These are phyloP conservation scores for Hypoxylon sp. DNA, from an alignment of 2,329 filamentous ascomycete species.

Conservation along the genomic window DNA sequence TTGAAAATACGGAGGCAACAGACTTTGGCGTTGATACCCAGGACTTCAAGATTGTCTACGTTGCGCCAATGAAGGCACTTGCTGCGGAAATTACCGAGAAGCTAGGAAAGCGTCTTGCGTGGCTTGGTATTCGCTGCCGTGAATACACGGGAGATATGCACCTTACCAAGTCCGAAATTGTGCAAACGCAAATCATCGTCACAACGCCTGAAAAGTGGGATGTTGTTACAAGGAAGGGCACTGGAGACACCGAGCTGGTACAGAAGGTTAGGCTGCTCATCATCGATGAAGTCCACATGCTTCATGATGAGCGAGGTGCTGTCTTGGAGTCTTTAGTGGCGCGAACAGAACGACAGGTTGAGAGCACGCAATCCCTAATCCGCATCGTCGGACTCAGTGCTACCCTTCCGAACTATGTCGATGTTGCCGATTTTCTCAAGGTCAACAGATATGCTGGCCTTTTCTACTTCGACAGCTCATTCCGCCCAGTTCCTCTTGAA, in stretches of 20 bases:
- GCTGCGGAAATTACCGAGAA: slow-evolving; percentile 97
- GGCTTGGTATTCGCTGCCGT: slow-evolving; percentile 91
- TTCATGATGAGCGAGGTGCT: slow-evolving; percentile 96
- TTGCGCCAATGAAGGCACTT: slow-evolving; percentile 98
- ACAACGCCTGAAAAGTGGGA: slow-evolving; percentile 99
- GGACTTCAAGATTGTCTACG: slow-evolving; percentile 98
- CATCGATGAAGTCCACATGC: slow-evolving; percentile 99
- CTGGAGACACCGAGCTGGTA: slow-evolving; percentile 95
- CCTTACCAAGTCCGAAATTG: slow-evolving; percentile 94
- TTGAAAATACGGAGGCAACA: slow-evolving; percentile 77
- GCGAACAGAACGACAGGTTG: slow-evolving; percentile 93
- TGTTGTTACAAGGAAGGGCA: slow-evolving; percentile 96
- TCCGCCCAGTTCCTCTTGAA: slow-evolving; percentile 93
- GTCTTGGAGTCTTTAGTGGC: slow-evolving; percentile 97
- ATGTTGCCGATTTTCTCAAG: slow-evolving; percentile 96
- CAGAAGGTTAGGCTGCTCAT: slow-evolving; percentile 97
- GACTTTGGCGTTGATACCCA: slow-evolving; percentile 87
- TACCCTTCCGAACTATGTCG: slow-evolving; percentile 94
- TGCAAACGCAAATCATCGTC: slow-evolving; percentile 97
- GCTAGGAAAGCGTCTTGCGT: slow-evolving; percentile 88
- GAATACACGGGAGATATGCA: slow-evolving; percentile 99
- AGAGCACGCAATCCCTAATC: slow-evolving; percentile 97
- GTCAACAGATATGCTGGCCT: slow-evolving; percentile 93
- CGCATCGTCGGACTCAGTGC: slow-evolving; percentile 96
- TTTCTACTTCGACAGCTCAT: slow-evolving; percentile 97